Evolutionary conservation across 257 asterid genomes (phyloP).

Genomic region (Rehmannia glutinosa): DNA sequence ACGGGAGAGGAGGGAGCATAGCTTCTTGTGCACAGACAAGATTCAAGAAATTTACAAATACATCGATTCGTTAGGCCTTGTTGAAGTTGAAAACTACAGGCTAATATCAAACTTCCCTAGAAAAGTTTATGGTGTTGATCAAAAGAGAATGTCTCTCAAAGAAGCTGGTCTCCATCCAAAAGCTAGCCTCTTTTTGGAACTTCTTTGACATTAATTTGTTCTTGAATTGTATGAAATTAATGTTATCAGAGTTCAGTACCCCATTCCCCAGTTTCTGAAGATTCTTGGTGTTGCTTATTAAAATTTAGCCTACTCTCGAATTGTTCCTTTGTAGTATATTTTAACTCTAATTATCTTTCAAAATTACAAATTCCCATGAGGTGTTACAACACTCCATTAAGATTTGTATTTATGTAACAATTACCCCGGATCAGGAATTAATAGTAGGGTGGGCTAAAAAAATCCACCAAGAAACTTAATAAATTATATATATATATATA

Average conservation of each 20-base stretch:
- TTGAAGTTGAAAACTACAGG: constrained; percentile 54
- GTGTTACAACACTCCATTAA: too few species aligned
- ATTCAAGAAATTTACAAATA: constrained; percentile 50
- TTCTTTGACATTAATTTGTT: constrained; percentile 29
- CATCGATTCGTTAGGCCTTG: constrained; percentile 52
- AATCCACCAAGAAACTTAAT: too few species aligned
- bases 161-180: constrained; percentile 75
- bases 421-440: too few species aligned
- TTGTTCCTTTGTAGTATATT: neutral
- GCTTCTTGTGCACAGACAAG: constrained; percentile 61
- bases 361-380: too few species aligned
- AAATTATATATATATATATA: too few species aligned
- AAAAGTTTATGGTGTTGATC: constrained; percentile 62
- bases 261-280: too few species aligned
- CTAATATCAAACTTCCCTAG: constrained; percentile 76
- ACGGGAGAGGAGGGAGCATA: constrained; percentile 82
- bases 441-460: too few species aligned
- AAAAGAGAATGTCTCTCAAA: constrained; percentile 52
- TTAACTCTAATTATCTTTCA: too few species aligned
- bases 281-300: neutral
- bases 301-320: neutral
- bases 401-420: too few species aligned
- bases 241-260: too few species aligned
- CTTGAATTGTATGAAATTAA: neutral
- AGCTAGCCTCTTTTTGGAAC: constrained; percentile 83